Evolutionary conservation across 805 yeast species (phyloP).

Genomic region (Blastobotrys robertii): DNA sequence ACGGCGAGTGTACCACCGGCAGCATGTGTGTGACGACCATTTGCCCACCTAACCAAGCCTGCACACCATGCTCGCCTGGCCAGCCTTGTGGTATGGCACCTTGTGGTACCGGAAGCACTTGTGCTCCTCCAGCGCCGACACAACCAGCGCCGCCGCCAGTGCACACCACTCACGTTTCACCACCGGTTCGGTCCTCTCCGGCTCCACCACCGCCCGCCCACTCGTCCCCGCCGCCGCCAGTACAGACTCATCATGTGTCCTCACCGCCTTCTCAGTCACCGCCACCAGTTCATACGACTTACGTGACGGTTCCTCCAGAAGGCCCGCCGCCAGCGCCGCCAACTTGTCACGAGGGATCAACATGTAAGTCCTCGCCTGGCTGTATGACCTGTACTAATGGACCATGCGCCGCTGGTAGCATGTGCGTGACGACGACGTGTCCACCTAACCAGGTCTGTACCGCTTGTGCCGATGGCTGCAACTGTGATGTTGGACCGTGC

Average conservation of each 20-base stretch:
- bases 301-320: too few species aligned
- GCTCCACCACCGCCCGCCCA: too few species aligned
- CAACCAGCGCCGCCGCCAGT: not conserved
- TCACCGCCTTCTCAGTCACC: slow-evolving; percentile 1
- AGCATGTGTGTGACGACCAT: not conserved
- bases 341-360: not conserved
- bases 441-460: too few species aligned
- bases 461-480: too few species aligned
- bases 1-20: slow-evolving; percentile 5
- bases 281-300: slow-evolving; percentile 2
- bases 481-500: too few species aligned
- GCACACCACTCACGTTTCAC: not conserved
- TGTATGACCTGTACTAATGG: not conserved
- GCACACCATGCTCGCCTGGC: too few species aligned
- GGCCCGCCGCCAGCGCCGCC: too few species aligned
- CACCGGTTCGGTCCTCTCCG: too few species aligned
- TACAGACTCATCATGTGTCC: not conserved
- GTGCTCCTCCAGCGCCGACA: not conserved
- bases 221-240: not conserved
- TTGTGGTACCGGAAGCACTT: not conserved
- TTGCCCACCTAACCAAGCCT: not conserved
- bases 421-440: not conserved
- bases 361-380: not conserved
- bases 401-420: not conserved
- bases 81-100: too few species aligned